Base-by-base conservation (phyloP, 2,329 filamentous ascomycete species). In the Beauveria brongniartii region DNA sequence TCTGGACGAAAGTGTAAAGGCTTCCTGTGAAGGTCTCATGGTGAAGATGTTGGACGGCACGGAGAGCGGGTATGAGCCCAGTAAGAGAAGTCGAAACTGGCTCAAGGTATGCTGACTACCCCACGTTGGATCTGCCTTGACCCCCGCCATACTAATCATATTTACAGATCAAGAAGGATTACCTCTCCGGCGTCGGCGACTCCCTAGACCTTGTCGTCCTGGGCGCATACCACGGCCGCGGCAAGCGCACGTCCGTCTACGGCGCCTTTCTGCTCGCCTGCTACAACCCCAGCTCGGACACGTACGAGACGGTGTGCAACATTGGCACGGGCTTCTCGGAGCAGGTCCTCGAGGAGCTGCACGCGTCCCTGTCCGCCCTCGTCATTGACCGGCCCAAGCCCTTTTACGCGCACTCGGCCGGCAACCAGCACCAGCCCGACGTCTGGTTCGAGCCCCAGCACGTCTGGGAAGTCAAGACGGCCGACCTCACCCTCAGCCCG, bases 401-500 rank as follows among this genome's bases (percentile, higher is more conserved):
- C 0, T 99, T 96, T 74, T 99, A 97, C 75, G 82, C 86, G 1
- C 94, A 99, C 73, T 92, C 89, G 4, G 78, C 82, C 0, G 91
- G 90, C 55, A 86, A 86, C 55, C 93, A 96, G 75, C 92, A 97
- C 72, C 94, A 99, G 73, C 94, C 94, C 1, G 94, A 99, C 72
- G 92, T 99, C 43, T 99, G 94, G 94, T 94, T 99, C 72, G 94
- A 99, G 79, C 91, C 94, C 16, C 86, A 87, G 47, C 88, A 89
- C 68, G 94, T 99, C 1, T 99, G 94, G 94, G 94, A 99, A 75
- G 92, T 99, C 67, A 96, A 93, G 79, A 96, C 93, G 14, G 94
- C 94, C 1, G 94, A 99, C 78, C 75, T 99, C 68, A 97, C 94
- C 1, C 82, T 99, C 24, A 93, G 89, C 67, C 94, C 94, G 28